A percentile compares a stretch with the other conserved stretches of the same genome.
These are phyloP conservation scores for Penicillium malachiteum DNA, from an alignment of 495 filamentous ascomycete species.

Conservation along the genomic window DNA sequence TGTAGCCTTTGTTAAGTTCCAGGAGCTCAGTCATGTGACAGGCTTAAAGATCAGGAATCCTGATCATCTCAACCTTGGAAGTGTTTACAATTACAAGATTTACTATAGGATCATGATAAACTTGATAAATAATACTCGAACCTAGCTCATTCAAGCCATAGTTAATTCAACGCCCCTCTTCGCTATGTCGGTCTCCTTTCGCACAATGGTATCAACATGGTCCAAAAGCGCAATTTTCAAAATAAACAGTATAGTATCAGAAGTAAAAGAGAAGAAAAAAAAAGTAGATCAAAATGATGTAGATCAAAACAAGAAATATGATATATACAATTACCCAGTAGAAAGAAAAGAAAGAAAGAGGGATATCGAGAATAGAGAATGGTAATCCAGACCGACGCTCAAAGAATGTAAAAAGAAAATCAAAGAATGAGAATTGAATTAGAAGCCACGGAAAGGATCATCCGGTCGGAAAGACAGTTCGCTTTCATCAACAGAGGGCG, in stretches of 20 bases:
- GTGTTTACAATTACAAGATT: too few relatives aligned
- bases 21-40: too few relatives aligned
- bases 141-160: background rate
- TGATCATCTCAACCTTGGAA: too few relatives aligned
- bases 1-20: too few relatives aligned
- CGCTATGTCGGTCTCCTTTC: slow-evolving; percentile 13
- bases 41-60: too few relatives aligned
- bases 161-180: slow-evolving; percentile 17
- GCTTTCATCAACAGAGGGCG: slow-evolving; percentile 30
- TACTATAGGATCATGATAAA: background rate
- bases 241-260: slow-evolving; percentile 1
- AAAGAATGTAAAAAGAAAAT: background rate
- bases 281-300: slow-evolving; percentile 2
- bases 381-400: slow-evolving; percentile 2
- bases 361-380: slow-evolving; percentile 4
- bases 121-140: background rate
- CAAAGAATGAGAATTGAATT: slow-evolving; percentile 8
- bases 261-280: background rate
- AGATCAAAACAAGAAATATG: slow-evolving; percentile 2
- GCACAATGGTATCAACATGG: slow-evolving; percentile 29
- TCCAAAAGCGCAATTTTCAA: slow-evolving; percentile 1
- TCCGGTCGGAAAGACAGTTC: slow-evolving; percentile 38
- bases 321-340: slow-evolving; percentile 13
- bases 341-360: background rate
- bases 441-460: slow-evolving; percentile 44